Percentiles rank a stretch among this genome's conserved stretches.
These are phyloP conservation scores for Thelonectria rubi DNA, from an alignment of 2,329 filamentous ascomycete genomes.

Conservation along the genomic window DNA sequence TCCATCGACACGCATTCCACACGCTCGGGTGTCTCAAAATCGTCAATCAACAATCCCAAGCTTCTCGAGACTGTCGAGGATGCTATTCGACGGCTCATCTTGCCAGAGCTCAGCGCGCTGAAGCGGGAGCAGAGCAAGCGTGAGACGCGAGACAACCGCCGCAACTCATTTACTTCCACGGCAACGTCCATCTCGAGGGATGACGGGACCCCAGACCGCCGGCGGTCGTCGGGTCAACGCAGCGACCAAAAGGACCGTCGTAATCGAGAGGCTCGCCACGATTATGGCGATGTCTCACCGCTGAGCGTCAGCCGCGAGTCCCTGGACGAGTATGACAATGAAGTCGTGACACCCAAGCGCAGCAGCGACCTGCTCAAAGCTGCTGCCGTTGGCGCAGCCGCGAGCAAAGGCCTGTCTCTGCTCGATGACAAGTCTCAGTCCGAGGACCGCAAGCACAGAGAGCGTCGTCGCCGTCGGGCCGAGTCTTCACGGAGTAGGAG, in stretches of 20 bases:
- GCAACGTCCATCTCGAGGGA: slow-evolving; percentile 64
- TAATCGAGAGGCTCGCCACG: slow-evolving; percentile 64
- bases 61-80: slow-evolving; percentile 92
- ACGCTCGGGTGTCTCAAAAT: slow-evolving; percentile 64
- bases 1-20: slow-evolving; percentile 64
- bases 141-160: slow-evolving; percentile 73
- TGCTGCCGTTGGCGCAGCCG: slow-evolving; percentile 56
- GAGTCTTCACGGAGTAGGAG: slow-evolving; percentile 58
- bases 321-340: slow-evolving; percentile 52
- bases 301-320: slow-evolving; percentile 60
- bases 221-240: slow-evolving; percentile 68
- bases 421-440: slow-evolving; percentile 53
- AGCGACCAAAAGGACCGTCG: slow-evolving; percentile 57
- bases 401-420: slow-evolving; percentile 47
- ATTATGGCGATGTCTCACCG: slow-evolving; percentile 60
- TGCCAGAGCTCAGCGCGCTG: slow-evolving; percentile 90
- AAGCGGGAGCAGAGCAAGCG: slow-evolving; percentile 89
- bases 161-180: slow-evolving; percentile 70
- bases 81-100: slow-evolving; percentile 86
- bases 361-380: slow-evolving; percentile 56
- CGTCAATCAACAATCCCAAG: slow-evolving; percentile 91
- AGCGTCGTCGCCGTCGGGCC: slow-evolving; percentile 61
- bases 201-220: slow-evolving; percentile 66
- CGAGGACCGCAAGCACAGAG: slow-evolving; percentile 61
- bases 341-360: slow-evolving; percentile 56